Evolutionary conservation across 2,329 filamentous ascomycete genomes (phyloP), one percentile per base, ranked within the genome.

Genomic region (Dactylellina leptospora): DNA sequence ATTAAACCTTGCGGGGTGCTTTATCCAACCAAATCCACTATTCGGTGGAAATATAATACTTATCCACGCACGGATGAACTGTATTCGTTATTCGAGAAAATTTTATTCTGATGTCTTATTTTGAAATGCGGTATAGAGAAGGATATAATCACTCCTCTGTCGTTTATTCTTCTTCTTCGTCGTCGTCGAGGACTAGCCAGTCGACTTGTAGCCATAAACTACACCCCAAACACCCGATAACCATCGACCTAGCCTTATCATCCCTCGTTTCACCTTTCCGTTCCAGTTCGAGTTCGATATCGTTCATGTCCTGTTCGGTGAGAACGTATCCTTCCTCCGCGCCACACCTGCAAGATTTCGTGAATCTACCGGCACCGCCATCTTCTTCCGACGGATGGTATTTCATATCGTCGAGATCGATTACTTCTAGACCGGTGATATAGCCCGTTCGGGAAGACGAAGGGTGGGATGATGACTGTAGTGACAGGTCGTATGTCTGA

Each of bases 171-270:
- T 38, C 27, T 5, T 56, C 68, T 18, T 53, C 45, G 10, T 64
- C 58, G n/a, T 62, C 77, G 51, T 81, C 83, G 25, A 86, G 79
- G 11, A 87, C 82, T 6, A 84, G 85, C 81, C 89, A 90, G 54
- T 87, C 82, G 36, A 90, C 86, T 62, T 84, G 83, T 55, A 89
- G 78, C 86, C 86, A 89, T 47, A 90, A 80, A 77, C 87, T 89
- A 75, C 87, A 90, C 75, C 88, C 87, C 62, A 82, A 81, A 76
- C 87, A 90, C 9, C 85, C 87, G 40, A 90, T 86, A 78, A 88
- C 82, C 48, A 89, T 78, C 1, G 69, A 73, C 23, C 69, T 25
- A 20, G 54, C 60, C 13, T 23, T 44, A 9, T 28, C 30, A 5
- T 11, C 40, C 13, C 51, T 25, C 38, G 10, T 23, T 20, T 59